Evolutionary conservation across 495 filamentous ascomycete species (phyloP), one percentile per base, ranked within the genome.

Genomic region (Astrothelium subdiscretum): DNA sequence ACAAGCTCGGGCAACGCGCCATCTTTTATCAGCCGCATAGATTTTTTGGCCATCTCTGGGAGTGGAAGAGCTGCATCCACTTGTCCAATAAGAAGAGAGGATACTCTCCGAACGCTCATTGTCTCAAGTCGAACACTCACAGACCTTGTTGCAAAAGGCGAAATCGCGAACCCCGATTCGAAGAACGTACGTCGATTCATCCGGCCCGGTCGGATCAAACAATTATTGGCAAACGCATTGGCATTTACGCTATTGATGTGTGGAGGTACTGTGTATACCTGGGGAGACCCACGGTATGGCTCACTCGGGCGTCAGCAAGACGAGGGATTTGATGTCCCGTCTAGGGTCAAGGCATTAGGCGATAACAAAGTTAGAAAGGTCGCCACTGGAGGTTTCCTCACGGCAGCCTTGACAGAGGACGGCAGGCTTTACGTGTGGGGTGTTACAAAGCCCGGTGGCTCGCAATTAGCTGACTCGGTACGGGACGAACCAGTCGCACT

Each of bases 401-500:
- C 78, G 0, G 83, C 80, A 0, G 86, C 84, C 0, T 60, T 89
- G 18, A 84, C 81, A 0, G 66, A 70, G 1, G 81, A 82, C 2
- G 69, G 76, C 44, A 85, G 85, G 67, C 69, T 87, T 3, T 89
- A 88, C 69, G 63, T 81, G 44, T 90, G 87, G 87, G 85, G 87
- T 57, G 71, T 38, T 22, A 31, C 43, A 11, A 58, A 32, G 24
- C 58, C 58, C 76, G 32, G 38, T 57, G 32, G 60, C 42, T 24
- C 48, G 11, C 48, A 54, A 2, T 1, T 54, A 20, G 4, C 48
- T 0, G 10, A 2, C 5, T 54, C 24, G 24, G 24, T 15, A 10
- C 22, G 20, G 15, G 22, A 26, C 6, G 24, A 26, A 6, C 20
- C 48, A 20, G 24, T 29, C 15, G 5, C 15, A 5, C 24, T 54